These are phyloP conservation scores for Trichosporon sp. DNA, from an alignment of 1,284 basidiomycete species.

Conservation along the genomic window DNA sequence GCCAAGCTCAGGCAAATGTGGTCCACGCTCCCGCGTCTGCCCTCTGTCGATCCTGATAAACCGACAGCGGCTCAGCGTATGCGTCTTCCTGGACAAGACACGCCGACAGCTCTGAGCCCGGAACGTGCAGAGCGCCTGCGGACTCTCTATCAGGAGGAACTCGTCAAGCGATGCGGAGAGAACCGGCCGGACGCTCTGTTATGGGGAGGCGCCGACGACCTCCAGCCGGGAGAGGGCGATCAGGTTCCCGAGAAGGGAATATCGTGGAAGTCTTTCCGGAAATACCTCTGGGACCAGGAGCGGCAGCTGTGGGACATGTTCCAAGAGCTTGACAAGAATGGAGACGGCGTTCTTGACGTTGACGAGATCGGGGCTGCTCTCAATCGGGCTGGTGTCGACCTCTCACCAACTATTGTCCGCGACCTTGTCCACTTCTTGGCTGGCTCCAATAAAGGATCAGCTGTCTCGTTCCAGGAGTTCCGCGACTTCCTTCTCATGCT, in stretches of 20 bases:
- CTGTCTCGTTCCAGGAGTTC: constrained; percentile 80
- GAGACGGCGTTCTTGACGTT: constrained; percentile 76
- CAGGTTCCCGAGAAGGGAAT: constrained; percentile 57
- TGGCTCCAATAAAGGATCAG: constrained; percentile 58
- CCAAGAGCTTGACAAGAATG: constrained; percentile 81
- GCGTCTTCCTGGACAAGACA: constrained; percentile 55
- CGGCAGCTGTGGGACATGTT: constrained; percentile 85
- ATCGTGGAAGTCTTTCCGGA: constrained; percentile 75
- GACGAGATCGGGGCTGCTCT: constrained; percentile 72
- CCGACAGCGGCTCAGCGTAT: constrained; percentile 48
- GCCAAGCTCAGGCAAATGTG: constrained; percentile 54
- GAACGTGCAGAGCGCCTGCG: constrained; percentile 71
- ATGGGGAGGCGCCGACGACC: constrained; percentile 60
- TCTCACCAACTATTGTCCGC: constrained; percentile 67
- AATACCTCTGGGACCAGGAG: constrained; percentile 53
- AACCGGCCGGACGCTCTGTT: constrained; percentile 50
- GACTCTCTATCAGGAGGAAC: constrained; percentile 74
- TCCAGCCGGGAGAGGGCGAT: constrained; percentile 40
- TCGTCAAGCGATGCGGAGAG: constrained; percentile 64
- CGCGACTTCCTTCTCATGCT: constrained; percentile 85
- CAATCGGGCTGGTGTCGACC: constrained; percentile 70
- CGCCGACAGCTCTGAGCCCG: constrained; percentile 60
- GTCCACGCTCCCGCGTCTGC: constrained; percentile 51
- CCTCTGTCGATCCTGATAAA: constrained; percentile 35
- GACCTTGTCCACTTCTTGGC: constrained; percentile 77